Evolutionary conservation across 1,284 basidiomycete species (phyloP).

Genomic region (Phellopilus nigrolimitatus): DNA sequence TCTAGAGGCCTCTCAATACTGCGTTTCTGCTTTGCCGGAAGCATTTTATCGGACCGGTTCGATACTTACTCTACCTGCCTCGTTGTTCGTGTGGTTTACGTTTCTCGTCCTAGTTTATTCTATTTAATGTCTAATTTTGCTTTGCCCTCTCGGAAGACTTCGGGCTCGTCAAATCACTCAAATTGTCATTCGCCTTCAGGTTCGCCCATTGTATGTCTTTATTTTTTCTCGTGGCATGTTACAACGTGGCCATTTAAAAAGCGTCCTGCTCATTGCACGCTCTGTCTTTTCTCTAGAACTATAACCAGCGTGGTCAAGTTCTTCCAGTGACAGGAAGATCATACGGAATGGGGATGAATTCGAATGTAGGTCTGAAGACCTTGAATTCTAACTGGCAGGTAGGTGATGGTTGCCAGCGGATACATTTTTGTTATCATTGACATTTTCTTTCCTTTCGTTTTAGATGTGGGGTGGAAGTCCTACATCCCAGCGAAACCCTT

Average conservation of each 20-base stretch:
- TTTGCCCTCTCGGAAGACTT: constrained; percentile 9
- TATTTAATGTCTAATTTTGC: constrained; percentile 10
- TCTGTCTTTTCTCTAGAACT: constrained; percentile 10
- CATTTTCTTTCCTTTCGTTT: not conserved
- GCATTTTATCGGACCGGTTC: constrained; percentile 1
- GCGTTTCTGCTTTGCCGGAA: not conserved
- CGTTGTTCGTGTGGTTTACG: constrained; percentile 12
- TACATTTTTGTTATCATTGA: constrained; percentile 11
- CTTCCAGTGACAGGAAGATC: constrained; percentile 32
- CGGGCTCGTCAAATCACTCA: constrained; percentile 3
- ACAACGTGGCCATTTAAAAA: constrained; percentile 11
- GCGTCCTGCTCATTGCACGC: constrained; percentile 17
- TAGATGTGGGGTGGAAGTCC: constrained; percentile 59
- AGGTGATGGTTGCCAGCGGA: constrained; percentile 26
- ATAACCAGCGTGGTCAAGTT: constrained; percentile 25
- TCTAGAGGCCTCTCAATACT: not conserved
- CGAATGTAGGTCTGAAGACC: constrained; percentile 43
- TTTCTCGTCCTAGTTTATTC: constrained; percentile 6
- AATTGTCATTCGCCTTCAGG: constrained; percentile 9
- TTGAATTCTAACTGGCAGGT: constrained; percentile 71
- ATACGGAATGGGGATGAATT: constrained; percentile 49
- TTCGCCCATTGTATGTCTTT: constrained; percentile 17
- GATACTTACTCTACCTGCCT: constrained; percentile 6
- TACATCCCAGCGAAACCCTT: constrained; percentile 54
- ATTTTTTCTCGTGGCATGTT: constrained; percentile 13